Evolutionary conservation across 1,284 basidiomycete species (phyloP).

Genomic region (Trichosporon asahii): DNA sequence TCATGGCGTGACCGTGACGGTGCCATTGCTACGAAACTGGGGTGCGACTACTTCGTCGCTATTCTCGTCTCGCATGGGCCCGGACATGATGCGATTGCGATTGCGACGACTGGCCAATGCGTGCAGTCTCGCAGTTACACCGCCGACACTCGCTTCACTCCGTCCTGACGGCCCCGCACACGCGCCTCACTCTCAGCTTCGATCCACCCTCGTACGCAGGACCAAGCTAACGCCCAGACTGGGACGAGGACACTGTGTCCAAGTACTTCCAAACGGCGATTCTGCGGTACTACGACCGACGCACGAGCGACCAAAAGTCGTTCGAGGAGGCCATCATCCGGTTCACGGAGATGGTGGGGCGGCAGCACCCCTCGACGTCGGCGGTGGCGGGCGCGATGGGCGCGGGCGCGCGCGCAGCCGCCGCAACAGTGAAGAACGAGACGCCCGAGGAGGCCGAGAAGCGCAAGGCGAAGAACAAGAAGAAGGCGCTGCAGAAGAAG

Average conservation of each 20-base stretch:
- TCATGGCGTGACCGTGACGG: background rate
- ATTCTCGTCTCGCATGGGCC: too few species aligned
- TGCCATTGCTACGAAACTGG: background rate
- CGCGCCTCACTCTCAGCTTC: too few species aligned
- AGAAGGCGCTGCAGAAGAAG: conserved; percentile 11
- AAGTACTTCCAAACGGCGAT: conserved; percentile 8
- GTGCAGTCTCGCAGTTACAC: too few species aligned
- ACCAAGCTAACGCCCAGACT: background rate
- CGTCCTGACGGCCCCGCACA: too few species aligned
- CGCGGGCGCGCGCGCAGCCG: background rate
- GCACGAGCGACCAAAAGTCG: background rate
- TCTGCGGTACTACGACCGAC: conserved; percentile 5
- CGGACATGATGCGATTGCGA: too few species aligned
- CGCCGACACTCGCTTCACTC: too few species aligned
- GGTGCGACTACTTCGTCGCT: too few species aligned
- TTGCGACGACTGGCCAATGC: too few species aligned
- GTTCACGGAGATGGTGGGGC: background rate
- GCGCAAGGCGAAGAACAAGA: conserved; percentile 6
- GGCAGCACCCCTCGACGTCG: background rate
- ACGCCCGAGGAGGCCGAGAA: conserved; percentile 6
- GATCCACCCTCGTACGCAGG: background rate
- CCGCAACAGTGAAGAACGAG: background rate
- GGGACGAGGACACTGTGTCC: conserved; percentile 2
- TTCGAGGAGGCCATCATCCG: conserved; percentile 1
- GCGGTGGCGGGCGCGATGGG: background rate